Evolutionary conservation across 1,284 basidiomycete species (phyloP).

Genomic region (Apiotrichum veenhuisii): DNA sequence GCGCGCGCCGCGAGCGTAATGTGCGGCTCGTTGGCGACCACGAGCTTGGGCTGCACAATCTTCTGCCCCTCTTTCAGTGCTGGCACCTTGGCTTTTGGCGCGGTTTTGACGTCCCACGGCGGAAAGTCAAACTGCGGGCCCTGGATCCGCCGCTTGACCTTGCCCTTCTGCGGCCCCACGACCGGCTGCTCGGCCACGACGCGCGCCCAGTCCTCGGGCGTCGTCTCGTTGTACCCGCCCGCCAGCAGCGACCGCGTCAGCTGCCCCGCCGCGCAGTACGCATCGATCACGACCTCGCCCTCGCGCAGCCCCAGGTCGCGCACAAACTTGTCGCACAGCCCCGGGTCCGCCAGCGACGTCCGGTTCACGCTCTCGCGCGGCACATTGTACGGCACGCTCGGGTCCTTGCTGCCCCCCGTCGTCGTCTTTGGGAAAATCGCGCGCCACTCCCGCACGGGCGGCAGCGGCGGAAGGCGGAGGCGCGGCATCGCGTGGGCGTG

Average conservation of each 20-base stretch:
- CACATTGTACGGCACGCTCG: neutral
- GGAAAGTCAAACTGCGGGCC: constrained; percentile 7
- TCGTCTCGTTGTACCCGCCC: constrained; percentile 26
- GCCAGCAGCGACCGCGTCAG: constrained; percentile 35
- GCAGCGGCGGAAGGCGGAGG: constrained; percentile 36
- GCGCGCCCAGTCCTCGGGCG: constrained; percentile 13
- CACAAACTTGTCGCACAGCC: constrained; percentile 33
- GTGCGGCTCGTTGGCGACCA: constrained; percentile 32
- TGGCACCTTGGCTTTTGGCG: neutral
- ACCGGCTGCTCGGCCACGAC: constrained; percentile 4
- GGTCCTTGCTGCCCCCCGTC: neutral
- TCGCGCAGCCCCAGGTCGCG: constrained; percentile 28
- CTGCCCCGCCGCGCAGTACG: constrained; percentile 28
- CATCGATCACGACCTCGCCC: constrained; percentile 40
- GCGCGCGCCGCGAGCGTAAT: constrained; percentile 20
- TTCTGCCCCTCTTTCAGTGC: neutral
- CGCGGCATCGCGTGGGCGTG: constrained; percentile 16
- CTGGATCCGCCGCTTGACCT: neutral
- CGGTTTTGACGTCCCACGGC: constrained; percentile 6
- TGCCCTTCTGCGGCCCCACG: neutral
- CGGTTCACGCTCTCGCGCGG: constrained; percentile 16
- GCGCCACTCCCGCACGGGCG: constrained; percentile 19
- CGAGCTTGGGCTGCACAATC: constrained; percentile 17
- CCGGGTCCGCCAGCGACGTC: constrained; percentile 24
- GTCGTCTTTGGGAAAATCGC: constrained; percentile 4